These are phyloP conservation scores for Dalbergia cochinchinensis DNA, from an alignment of 306 rosid genomes.

Conservation along the genomic window DNA sequence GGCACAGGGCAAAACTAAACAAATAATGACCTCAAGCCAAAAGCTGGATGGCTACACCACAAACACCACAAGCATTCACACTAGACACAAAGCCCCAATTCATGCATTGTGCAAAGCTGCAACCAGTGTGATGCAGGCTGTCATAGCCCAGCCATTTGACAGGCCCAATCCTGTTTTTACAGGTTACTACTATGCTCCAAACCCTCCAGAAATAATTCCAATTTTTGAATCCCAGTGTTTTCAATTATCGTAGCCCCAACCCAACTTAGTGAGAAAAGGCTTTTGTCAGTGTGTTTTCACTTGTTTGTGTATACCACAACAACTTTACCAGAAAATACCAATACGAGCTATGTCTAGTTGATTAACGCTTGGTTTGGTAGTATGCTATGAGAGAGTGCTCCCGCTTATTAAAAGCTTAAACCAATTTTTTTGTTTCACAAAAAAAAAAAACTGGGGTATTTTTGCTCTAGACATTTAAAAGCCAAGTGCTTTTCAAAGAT, in stretches of 20 bases:
- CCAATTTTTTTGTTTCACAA: too few relatives aligned
- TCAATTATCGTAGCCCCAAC: conserved; percentile 5
- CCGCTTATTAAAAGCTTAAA: too few relatives aligned
- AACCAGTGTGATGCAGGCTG: conserved; percentile 6
- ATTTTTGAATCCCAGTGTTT: neutral
- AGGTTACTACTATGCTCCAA: neutral
- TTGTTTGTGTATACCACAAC: conserved; percentile 23
- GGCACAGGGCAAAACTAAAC: conserved; percentile 17
- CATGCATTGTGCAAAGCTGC: conserved; percentile 14
- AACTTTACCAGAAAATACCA: neutral
- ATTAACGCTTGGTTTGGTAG: neutral
- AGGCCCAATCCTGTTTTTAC: neutral
- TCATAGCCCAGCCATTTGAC: conserved; percentile 20
- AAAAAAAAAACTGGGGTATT: too few relatives aligned
- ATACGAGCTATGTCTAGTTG: neutral
- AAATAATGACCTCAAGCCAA: conserved; percentile 27
- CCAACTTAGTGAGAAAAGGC: neutral
- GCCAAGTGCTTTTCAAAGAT: too few relatives aligned
- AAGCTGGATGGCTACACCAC: neutral
- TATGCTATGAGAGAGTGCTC: too few relatives aligned
- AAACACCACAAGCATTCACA: conserved; percentile 16
- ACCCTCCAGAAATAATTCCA: conserved; percentile 12
- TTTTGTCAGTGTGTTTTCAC: neutral
- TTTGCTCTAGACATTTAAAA: too few relatives aligned
- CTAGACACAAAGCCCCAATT: conserved; percentile 3